Base-by-base conservation (phyloP, 192 early-diverging fungal species). In the Podila clonocystis region DNA sequence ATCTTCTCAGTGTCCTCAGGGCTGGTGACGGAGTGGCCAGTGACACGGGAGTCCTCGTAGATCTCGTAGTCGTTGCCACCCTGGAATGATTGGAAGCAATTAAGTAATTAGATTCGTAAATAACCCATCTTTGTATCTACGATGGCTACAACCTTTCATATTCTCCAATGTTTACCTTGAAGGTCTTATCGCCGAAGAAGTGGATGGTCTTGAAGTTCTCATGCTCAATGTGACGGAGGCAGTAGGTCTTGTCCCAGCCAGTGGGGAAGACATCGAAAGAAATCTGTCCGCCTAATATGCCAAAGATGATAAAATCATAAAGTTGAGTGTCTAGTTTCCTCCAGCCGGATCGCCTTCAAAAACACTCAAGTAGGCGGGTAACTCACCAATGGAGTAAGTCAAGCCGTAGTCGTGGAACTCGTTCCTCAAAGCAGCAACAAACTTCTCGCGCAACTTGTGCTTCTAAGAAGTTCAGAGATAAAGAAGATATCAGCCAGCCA, bases 211-310 rank as follows among this genome's bases (percentile, higher is more conserved):
- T 91, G 86, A 99, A 98, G 57, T 88, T 91, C 80, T 99, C 94
- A 31, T 88, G 79, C 76, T 95, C 86, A 31, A 99, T 69, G 74
- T 98, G 97, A 30, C 92, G 87, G 64, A 99, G 89, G 84, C 98
- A 98, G 87, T 95, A 99, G 33, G 97, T 98, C 91, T 99, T 99
- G 85, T 99, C 98, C 98, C 98, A 99, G 48, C 98, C 98, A 62
- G 90, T 91, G 57, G 98, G 98, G 89, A 99, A 98, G 13, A 99
- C 96, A 82, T 99, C 98, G 68, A 99, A 98, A 9, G 97, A 98
- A 82, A 99, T 99, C 86, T 99, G 97, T 9, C 98, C 97, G 58
- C 95, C 91, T 88, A 64, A 29, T 17, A 64, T 24, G 31, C 22
- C 19, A 3, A 62, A 52, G 26, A 6, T 33, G 4, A 19, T 24